These are phyloP conservation scores for Sphaerulina vaccinii DNA, from an alignment of 2,329 filamentous ascomycete genomes.

Conservation along the genomic window DNA sequence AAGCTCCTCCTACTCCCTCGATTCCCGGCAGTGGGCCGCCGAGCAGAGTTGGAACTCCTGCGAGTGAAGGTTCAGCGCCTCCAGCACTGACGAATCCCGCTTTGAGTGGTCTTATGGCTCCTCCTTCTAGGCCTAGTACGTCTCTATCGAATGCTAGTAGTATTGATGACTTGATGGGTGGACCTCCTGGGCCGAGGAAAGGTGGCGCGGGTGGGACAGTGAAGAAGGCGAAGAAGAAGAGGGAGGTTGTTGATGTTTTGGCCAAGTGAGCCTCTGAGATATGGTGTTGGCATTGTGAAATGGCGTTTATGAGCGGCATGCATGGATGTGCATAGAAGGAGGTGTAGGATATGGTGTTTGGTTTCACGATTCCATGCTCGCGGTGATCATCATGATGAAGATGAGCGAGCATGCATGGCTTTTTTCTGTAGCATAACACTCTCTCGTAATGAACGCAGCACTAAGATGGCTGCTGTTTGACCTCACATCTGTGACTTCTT, in stretches of 20 bases:
- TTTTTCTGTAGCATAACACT: neutral
- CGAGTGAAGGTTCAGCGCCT: slow-evolving; percentile 33
- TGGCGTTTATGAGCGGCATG: neutral
- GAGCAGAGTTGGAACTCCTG: slow-evolving; percentile 36
- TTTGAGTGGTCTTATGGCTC: slow-evolving; percentile 41
- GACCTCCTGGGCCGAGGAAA: slow-evolving; percentile 59
- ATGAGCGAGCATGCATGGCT: neutral
- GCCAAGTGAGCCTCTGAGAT: no score
- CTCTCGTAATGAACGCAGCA: neutral
- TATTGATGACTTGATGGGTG: slow-evolving; percentile 87
- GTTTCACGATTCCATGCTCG: no score
- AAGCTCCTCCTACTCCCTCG: slow-evolving; percentile 16
- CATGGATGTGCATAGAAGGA: no score
- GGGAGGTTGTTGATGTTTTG: slow-evolving; percentile 92
- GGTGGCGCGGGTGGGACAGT: slow-evolving; percentile 49
- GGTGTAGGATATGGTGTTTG: no score
- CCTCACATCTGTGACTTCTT: neutral
- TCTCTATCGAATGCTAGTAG: slow-evolving; percentile 89
- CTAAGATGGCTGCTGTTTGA: neutral
- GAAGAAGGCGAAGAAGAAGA: slow-evolving; percentile 74
- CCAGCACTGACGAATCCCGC: slow-evolving; percentile 15
- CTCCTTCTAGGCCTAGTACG: slow-evolving; percentile 69
- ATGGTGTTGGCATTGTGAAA: neutral
- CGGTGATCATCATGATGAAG: no score
- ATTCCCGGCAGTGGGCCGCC: no score